These are phyloP conservation scores for Lachancea nothofagi DNA, from an alignment of 805 yeast species.

Conservation along the genomic window DNA sequence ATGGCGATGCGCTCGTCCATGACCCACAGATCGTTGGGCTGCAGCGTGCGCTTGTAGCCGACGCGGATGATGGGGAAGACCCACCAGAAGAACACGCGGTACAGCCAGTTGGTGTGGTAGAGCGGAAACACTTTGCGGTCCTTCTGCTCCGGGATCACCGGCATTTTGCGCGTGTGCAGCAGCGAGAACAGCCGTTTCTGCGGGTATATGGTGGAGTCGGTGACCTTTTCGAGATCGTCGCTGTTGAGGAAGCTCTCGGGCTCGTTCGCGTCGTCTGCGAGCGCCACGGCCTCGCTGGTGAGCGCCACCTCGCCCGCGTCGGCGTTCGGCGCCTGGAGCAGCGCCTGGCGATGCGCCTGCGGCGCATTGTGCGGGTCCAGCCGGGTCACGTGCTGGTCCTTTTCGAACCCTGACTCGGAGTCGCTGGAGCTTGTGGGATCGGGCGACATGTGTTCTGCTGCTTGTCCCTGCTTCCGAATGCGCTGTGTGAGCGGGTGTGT, in stretches of 20 bases:
- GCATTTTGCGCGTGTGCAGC: conserved; percentile 44
- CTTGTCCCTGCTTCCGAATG: too few species aligned
- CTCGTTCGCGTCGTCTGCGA: conserved; percentile 21
- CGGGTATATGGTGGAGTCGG: conserved; percentile 30
- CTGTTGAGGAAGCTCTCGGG: conserved; percentile 30
- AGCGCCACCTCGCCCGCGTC: neutral
- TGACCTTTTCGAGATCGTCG: conserved; percentile 33
- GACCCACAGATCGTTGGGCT: conserved; percentile 53
- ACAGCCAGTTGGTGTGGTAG: conserved; percentile 37
- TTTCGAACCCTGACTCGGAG: conserved; percentile 1
- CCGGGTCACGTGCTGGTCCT: neutral
- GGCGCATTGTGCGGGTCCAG: conserved; percentile 2
- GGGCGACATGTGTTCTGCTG: too few species aligned
- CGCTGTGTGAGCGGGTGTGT: too few species aligned
- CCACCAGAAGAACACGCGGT: conserved; percentile 60
- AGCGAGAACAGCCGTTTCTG: conserved; percentile 50
- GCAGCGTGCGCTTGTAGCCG: conserved; percentile 69
- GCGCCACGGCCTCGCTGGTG: neutral
- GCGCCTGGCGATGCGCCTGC: neutral
- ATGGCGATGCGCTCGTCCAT: conserved; percentile 41
- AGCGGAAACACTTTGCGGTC: conserved; percentile 50
- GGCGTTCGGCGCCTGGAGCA: neutral
- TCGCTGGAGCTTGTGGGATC: too few species aligned
- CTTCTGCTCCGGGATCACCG: conserved; percentile 43
- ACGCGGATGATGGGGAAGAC: conserved; percentile 52